Evolutionary conservation across 768 basidiomycete species (phyloP).

Genomic region (Pleurotus salmoneostramineus): DNA sequence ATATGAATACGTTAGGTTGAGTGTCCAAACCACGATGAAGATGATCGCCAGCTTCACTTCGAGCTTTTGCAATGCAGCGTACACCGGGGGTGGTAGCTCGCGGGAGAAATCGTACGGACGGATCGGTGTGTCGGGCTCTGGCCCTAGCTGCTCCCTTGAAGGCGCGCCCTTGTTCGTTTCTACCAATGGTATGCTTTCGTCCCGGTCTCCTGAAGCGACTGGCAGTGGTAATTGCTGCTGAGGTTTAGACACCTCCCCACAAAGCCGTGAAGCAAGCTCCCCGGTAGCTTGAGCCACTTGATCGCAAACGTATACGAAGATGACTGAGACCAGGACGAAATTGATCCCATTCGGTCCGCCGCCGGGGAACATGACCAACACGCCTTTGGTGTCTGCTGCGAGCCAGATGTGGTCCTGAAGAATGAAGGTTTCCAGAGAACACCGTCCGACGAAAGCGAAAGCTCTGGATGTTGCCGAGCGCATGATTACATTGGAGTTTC

Average conservation of each 20-base stretch:
- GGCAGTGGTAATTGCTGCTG: conserved; percentile 14
- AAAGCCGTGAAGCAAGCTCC: conserved; percentile 60
- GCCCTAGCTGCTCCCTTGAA: no score
- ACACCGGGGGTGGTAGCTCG: no score
- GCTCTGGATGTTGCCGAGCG: conserved; percentile 65
- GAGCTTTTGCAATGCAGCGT: background rate
- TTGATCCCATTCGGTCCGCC: conserved; percentile 73
- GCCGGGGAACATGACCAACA: conserved; percentile 77
- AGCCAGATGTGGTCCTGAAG: conserved; percentile 89
- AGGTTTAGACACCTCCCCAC: conserved; percentile 26
- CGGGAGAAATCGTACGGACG: no score
- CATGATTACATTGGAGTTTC: conserved; percentile 69
- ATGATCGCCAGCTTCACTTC: conserved; percentile 9
- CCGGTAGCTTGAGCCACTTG: conserved; percentile 73
- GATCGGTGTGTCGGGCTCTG: no score
- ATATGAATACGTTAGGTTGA: conserved; percentile 47
- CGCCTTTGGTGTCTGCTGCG: conserved; percentile 77
- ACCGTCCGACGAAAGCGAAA: conserved; percentile 82
- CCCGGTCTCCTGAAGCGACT: conserved; percentile 5
- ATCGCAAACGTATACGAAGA: conserved; percentile 81
- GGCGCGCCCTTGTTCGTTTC: background rate
- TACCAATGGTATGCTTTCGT: background rate
- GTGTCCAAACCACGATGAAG: conserved; percentile 45
- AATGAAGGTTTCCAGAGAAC: conserved; percentile 90
- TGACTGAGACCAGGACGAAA: conserved; percentile 65